phyloP scores from a whole-genome alignment of 768 basidiomycete species.

The Leccinellum luteum region DNA sequence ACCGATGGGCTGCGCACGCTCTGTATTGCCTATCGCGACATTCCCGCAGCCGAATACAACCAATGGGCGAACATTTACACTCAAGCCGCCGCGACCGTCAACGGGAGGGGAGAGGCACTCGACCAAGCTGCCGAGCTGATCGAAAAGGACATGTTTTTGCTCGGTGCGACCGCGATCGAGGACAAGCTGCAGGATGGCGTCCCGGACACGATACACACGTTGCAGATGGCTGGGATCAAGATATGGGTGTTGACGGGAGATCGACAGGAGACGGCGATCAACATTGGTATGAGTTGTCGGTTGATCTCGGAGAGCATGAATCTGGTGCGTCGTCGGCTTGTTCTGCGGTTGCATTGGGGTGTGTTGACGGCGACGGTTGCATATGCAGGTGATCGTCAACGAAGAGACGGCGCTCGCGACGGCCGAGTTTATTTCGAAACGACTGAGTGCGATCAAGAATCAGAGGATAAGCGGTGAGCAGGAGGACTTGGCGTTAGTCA shows the following conservation, averaged over 20 bases:
- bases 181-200: constrained; percentile 99
- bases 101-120: constrained; percentile 90
- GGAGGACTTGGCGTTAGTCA: constrained; percentile 92
- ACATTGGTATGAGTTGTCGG: constrained; percentile 97
- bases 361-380: not conserved
- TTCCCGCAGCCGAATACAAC: constrained; percentile 85
- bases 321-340: constrained; percentile 47
- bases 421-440: constrained; percentile 81
- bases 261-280: constrained; percentile 98
- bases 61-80: constrained; percentile 89
- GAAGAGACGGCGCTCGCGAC: constrained; percentile 83
- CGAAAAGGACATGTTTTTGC: constrained; percentile 87
- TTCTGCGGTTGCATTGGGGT: not conserved
- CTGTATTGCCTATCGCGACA: constrained; percentile 93
- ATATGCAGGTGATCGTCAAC: constrained; percentile 85
- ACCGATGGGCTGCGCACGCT: constrained; percentile 95
- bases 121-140: constrained; percentile 95
- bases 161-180: constrained; percentile 98
- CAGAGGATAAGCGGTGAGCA: constrained; percentile 88
- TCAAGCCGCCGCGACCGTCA: constrained; percentile 92
- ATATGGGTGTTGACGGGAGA: constrained; percentile 99
- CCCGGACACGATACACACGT: constrained; percentile 94
- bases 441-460: constrained; percentile 89
- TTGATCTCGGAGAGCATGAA: constrained; percentile 99
- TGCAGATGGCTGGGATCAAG: constrained; percentile 99